These are phyloP conservation scores for Globisporangium alternatum DNA, from an alignment of 352 stramenopile species.

Conservation along the genomic window DNA sequence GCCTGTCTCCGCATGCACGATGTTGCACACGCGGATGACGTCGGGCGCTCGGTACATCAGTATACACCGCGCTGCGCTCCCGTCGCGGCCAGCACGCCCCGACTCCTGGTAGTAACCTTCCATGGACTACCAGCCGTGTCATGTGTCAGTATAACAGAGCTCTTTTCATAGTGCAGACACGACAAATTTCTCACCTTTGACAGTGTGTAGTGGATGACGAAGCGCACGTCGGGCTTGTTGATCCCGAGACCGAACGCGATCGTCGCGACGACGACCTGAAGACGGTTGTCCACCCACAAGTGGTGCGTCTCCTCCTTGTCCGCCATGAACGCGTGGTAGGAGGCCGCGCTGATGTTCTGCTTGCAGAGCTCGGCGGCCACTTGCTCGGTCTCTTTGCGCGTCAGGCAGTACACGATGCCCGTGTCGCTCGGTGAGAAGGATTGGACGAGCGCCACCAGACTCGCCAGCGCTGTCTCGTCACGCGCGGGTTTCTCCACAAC, in stretches of 20 bases:
- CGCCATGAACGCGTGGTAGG: constrained; percentile 88
- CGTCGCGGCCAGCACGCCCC: constrained; percentile 94
- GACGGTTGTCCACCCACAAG: constrained; percentile 42
- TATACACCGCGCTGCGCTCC: constrained; percentile 80
- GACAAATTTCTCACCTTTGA: constrained; percentile 44
- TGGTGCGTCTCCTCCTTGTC: constrained; percentile 70
- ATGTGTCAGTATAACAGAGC: too few species aligned
- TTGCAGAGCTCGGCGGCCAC: constrained; percentile 72
- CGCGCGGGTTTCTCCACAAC: constrained; percentile 47
- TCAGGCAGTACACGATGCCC: constrained; percentile 93
- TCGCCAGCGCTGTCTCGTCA: constrained; percentile 43
- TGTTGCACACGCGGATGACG: constrained; percentile 65
- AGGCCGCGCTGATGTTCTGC: constrained; percentile 69
- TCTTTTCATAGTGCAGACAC: not conserved
- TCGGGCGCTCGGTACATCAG: constrained; percentile 84
- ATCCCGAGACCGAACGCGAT: constrained; percentile 95
- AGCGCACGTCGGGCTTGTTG: constrained; percentile 92
- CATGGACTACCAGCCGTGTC: constrained; percentile 52
- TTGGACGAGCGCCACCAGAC: constrained; percentile 78
- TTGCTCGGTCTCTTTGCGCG: constrained; percentile 89
- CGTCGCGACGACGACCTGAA: constrained; percentile 91
- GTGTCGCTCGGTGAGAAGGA: constrained; percentile 49
- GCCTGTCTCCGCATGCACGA: constrained; percentile 58
- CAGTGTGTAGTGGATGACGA: constrained; percentile 88
- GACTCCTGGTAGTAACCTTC: constrained; percentile 98